Conservation (phyloP, 495 filamentous ascomycete genomes). For the Neurospora sp. region DNA sequence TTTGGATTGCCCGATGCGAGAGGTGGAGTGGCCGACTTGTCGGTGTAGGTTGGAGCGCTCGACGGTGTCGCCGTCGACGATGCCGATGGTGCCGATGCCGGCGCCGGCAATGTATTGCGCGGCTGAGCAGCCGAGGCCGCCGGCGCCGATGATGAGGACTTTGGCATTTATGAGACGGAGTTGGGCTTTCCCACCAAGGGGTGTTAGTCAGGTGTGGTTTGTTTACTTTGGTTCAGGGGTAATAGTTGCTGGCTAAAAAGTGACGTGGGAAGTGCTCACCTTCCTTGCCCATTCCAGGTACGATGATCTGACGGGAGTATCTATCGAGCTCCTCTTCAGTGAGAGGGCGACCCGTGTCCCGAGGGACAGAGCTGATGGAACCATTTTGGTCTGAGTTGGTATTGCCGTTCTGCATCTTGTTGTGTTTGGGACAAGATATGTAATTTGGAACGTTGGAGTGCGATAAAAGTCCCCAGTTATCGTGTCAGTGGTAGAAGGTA, state of each 20-base stretch:
- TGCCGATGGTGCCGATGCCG: constrained; percentile 71
- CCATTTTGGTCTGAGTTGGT: neutral
- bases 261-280: constrained; percentile 32
- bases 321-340: constrained; percentile 33
- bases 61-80: constrained; percentile 81
- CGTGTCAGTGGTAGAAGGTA: neutral
- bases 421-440: neutral
- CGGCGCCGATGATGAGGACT: constrained; percentile 82
- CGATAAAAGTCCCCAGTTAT: neutral
- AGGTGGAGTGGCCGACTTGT: constrained; percentile 69
- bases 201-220: constrained; percentile 3
- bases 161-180: constrained; percentile 58
- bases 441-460: neutral
- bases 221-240: neutral
- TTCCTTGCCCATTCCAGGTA: constrained; percentile 71
- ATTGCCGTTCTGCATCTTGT: neutral
- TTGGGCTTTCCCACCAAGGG: constrained; percentile 43
- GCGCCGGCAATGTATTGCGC: constrained; percentile 83
- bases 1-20: constrained; percentile 66
- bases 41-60: constrained; percentile 89
- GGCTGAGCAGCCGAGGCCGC: constrained; percentile 85
- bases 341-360: constrained; percentile 3
- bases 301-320: constrained; percentile 88
- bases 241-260: neutral
- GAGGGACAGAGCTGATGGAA: neutral